Conservation (phyloP, 164 flowering plant species). For the Aristolochia contorta region DNA sequence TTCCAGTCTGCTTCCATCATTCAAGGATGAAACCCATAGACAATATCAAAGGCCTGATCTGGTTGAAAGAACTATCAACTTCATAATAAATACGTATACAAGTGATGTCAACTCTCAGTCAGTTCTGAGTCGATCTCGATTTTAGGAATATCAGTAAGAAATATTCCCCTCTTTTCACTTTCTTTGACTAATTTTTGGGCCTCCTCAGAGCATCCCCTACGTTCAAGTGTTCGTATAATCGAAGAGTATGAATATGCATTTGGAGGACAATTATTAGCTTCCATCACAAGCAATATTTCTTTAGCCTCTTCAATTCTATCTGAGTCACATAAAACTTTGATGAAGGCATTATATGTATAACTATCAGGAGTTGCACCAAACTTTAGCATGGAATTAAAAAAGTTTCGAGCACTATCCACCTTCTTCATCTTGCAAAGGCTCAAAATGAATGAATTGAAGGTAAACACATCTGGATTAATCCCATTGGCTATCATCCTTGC, state of each 20-base stretch:
- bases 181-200: conserved; percentile 23
- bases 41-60: too few relatives aligned
- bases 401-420: conserved; percentile 47
- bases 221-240: conserved; percentile 25
- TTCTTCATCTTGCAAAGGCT: conserved; percentile 50
- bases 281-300: conserved; percentile 48
- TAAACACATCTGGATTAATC: conserved; percentile 46
- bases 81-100: too few relatives aligned
- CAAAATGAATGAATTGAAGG: conserved; percentile 69
- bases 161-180: conserved; percentile 11
- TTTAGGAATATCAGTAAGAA: too few relatives aligned
- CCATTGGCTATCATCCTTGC: conserved; percentile 54
- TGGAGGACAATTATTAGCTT: conserved; percentile 49
- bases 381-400: conserved; percentile 48
- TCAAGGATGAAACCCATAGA: too few relatives aligned
- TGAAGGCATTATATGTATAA: conserved; percentile 48
- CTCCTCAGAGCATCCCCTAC: conserved; percentile 26
- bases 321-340: conserved; percentile 41
- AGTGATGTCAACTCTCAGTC: too few relatives aligned
- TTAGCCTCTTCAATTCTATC: conserved; percentile 56
- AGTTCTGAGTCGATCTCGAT: too few relatives aligned
- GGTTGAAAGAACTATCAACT: too few relatives aligned
- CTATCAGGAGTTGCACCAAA: conserved; percentile 60
- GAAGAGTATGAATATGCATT: conserved; percentile 43
- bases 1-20: too few relatives aligned